Conservation (phyloP, 2,329 filamentous ascomycete species). For the Spiromastix sp. region DNA sequence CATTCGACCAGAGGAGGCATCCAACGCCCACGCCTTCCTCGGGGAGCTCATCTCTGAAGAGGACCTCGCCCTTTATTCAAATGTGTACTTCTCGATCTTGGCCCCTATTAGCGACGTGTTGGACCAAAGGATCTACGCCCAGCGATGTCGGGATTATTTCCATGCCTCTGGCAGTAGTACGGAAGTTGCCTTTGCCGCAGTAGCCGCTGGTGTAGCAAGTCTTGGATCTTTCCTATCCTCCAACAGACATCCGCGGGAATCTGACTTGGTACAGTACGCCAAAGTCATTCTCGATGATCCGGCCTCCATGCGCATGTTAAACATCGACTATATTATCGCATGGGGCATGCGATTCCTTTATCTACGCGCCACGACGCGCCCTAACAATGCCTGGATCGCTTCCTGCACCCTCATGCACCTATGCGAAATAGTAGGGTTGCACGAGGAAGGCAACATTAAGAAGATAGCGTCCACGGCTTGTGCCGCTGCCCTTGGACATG, state of each 20-base stretch:
- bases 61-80: too few species aligned
- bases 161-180: constrained; percentile 17
- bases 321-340: constrained; percentile 20
- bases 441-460: constrained; percentile 20
- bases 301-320: constrained; percentile 16
- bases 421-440: constrained; percentile 19
- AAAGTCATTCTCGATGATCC: constrained; percentile 24
- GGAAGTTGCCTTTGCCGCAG: constrained; percentile 15
- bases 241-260: constrained; percentile 15
- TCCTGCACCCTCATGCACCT: constrained; percentile 23
- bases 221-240: constrained; percentile 21
- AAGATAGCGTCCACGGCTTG: constrained; percentile 16
- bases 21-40: too few species aligned
- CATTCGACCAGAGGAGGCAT: too few species aligned
- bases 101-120: too few species aligned
- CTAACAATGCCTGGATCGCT: constrained; percentile 22
- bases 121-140: too few species aligned
- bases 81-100: too few species aligned
- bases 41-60: too few species aligned
- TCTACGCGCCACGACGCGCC: constrained; percentile 21
- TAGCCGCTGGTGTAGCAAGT: constrained; percentile 20
- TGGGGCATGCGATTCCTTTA: too few species aligned
- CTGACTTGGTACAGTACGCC: constrained; percentile 21
- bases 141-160: too few species aligned
- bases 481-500: constrained; percentile 14